Conservation (phyloP, 306 rosid species). For the Rosa persica region DNA sequence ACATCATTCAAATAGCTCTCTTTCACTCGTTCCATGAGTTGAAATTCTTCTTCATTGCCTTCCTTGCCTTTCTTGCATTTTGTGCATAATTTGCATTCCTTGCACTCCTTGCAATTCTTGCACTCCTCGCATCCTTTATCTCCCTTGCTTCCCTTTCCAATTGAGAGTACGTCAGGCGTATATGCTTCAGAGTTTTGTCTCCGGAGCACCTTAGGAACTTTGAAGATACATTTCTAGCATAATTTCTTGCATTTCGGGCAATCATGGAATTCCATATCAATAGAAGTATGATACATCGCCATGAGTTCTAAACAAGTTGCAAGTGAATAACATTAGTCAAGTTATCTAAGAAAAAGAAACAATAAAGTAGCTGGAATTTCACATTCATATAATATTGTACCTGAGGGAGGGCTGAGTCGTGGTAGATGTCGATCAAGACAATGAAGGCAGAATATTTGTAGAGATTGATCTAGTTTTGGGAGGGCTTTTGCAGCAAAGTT, state of each 20-base stretch:
- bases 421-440: no score
- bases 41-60: neutral
- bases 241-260: neutral
- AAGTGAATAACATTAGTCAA: neutral
- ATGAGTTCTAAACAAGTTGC: neutral
- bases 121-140: neutral
- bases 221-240: conserved; percentile 21
- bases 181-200: neutral
- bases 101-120: neutral
- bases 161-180: neutral
- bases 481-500: neutral
- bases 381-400: neutral
- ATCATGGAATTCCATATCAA: neutral
- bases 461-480: neutral
- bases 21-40: conserved; percentile 11
- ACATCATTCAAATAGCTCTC: neutral
- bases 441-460: neutral
- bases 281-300: neutral
- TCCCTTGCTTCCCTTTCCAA: conserved; percentile 6
- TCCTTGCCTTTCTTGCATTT: neutral
- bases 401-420: neutral
- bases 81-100: neutral
- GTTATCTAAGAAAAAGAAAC: neutral
- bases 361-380: neutral
- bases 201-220: conserved; percentile 1